These are phyloP conservation scores for Colletotrichum acutatum DNA, from an alignment of 2,329 filamentous ascomycete species.

Conservation along the genomic window DNA sequence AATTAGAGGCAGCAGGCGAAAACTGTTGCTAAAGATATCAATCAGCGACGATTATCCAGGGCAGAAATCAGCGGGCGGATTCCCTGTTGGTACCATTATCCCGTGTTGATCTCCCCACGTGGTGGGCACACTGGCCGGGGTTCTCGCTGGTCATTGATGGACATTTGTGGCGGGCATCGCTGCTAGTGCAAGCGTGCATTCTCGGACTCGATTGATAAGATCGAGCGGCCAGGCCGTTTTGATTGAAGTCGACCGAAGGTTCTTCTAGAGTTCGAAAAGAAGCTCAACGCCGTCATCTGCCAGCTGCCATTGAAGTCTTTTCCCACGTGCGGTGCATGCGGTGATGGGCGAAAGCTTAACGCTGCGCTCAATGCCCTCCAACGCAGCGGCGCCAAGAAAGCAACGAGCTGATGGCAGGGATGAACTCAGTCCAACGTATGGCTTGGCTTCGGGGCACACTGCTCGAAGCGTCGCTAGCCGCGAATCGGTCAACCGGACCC, in stretches of 20 bases:
- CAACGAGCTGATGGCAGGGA: neutral
- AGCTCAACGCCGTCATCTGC: neutral
- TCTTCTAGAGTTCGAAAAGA: neutral
- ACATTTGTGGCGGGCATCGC: neutral
- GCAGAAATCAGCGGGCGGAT: conserved; percentile 2
- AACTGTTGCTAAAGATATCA: conserved; percentile 30
- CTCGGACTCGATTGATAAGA: neutral
- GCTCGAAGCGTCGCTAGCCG: conserved; percentile 18
- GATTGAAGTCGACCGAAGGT: conserved; percentile 1
- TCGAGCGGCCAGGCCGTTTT: neutral
- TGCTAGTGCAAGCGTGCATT: neutral
- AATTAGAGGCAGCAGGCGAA: conserved; percentile 23
- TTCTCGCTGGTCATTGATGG: neutral
- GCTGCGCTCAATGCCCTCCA: neutral
- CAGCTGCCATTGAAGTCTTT: neutral
- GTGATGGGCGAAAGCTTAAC: conserved; percentile 8
- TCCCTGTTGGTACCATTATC: conserved; percentile 11
- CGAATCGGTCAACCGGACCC: neutral
- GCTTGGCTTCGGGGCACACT: conserved; percentile 19
- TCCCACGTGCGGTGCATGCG: conserved; percentile 7
- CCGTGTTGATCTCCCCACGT: conserved; percentile 26
- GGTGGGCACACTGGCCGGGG: conserved; percentile 14
- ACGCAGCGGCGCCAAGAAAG: neutral
- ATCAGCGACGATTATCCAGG: neutral
- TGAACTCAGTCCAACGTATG: too few species aligned